Base-by-base conservation (phyloP, 768 basidiomycete species). In the Mycena kentingensis region DNA sequence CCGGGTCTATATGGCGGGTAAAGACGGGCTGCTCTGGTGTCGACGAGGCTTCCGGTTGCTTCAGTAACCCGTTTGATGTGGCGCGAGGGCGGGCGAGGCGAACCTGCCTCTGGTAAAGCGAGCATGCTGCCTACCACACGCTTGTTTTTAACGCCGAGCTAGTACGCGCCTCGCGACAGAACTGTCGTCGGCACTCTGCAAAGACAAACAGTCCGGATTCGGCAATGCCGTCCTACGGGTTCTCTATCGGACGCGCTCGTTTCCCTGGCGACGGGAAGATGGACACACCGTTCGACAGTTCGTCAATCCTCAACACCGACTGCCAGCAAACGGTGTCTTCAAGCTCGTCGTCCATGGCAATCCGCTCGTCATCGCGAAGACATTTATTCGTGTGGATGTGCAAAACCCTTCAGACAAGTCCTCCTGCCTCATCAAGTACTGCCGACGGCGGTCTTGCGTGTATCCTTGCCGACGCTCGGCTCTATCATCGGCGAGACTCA, bases 11-110 rank as follows among this genome's bases (percentile, higher is more conserved):
- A 84, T 60, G 87, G 87, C 0, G 88, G 88, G n/a, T n/a, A 0
- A 82, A 79, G 57, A 71, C 64, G 3, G 77, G 74, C 18, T 91
- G 89, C 64, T 89, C 88, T 18, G 90, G 90, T 5, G 90, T 89
- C 1, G 73, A 82, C 58, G 75, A 77, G n/a, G 92, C 90, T 6
- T 57, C 73, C 28, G 74, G 78, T 37, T 95, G 93, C 61, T 95
- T 90, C 64, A 90, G 88, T 63, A 93, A n/a, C 91, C 5, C 71
- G 93, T 24, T 51, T 94, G 58, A 94, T 95, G 93, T 94, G 88
- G 87, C 75, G 88, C 32, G 62, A 66, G 12, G 70, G 69, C 0
- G 91, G 92, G 4, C 67, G 66, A 0, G 92, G 91, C 4, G 93
- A 94, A 62, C 70, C 90, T 24, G n/a, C 91, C 90, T 61, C 72